phyloP scores from a whole-genome alignment of 202 grass and related monocot species.

The Panicum virgatum region DNA sequence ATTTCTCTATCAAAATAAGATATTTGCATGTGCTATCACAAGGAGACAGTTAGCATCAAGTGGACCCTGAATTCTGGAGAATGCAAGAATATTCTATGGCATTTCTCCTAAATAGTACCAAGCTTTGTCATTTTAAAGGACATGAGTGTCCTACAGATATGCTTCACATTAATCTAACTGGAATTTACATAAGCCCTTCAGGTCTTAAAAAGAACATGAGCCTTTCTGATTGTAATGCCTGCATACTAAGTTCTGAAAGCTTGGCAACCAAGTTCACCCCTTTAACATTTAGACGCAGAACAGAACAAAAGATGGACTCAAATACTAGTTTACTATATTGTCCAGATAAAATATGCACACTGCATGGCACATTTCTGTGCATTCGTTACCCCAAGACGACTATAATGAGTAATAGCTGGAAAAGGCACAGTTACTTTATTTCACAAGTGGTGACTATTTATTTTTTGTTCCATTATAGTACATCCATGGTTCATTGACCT shows the following conservation, averaged over 20 bases:
- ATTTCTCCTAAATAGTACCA: slow-evolving; percentile 19
- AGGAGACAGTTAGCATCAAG: slow-evolving; percentile 35
- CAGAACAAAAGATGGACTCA: neutral
- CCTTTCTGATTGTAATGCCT: neutral
- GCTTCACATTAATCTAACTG: slow-evolving; percentile 4
- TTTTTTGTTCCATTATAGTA: slow-evolving; percentile 21
- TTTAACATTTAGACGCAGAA: neutral
- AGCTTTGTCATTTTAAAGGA: slow-evolving; percentile 14
- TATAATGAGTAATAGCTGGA: neutral
- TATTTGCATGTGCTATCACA: slow-evolving; percentile 46
- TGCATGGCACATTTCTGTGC: neutral
- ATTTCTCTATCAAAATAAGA: slow-evolving; percentile 29
- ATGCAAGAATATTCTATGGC: slow-evolving; percentile 27
- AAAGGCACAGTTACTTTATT: slow-evolving; percentile 32
- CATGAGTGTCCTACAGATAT: neutral
- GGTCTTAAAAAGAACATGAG: neutral
- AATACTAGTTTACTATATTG: neutral
- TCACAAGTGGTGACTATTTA: slow-evolving; percentile 15
- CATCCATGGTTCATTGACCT: too few relatives aligned
- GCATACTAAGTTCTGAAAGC: neutral
- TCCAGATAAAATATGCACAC: neutral
- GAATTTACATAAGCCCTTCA: slow-evolving; percentile 10
- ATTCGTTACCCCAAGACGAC: neutral
- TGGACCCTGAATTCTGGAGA: slow-evolving; percentile 29
- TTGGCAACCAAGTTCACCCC: neutral